These are phyloP conservation scores for Prunus padus DNA, from an alignment of 306 rosid genomes.

Conservation along the genomic window DNA sequence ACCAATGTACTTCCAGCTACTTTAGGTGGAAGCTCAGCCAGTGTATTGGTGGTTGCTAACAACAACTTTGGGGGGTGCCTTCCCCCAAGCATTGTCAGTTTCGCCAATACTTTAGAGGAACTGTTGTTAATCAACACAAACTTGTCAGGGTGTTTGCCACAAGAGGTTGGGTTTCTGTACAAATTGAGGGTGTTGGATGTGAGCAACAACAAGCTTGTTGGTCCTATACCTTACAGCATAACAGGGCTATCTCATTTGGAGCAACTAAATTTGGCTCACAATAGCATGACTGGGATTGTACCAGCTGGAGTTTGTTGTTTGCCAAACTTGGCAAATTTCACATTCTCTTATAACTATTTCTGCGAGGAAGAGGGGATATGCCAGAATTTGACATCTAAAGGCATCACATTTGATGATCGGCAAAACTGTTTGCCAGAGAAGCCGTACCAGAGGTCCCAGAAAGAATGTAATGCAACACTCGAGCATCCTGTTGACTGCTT, in stretches of 20 bases:
- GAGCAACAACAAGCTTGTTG: constrained; percentile 60
- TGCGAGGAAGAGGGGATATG: constrained; percentile 82
- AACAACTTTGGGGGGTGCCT: constrained; percentile 77
- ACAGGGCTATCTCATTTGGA: constrained; percentile 79
- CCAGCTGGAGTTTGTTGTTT: constrained; percentile 62
- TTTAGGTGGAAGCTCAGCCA: constrained; percentile 46
- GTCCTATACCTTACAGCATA: constrained; percentile 82
- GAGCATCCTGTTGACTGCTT: constrained; percentile 56
- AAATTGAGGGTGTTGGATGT: constrained; percentile 76
- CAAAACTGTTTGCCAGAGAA: constrained; percentile 70
- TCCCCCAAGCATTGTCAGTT: constrained; percentile 57
- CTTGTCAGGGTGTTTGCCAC: constrained; percentile 82
- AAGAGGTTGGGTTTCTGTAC: constrained; percentile 80
- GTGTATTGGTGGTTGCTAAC: constrained; percentile 77
- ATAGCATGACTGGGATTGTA: constrained; percentile 62
- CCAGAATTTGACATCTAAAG: constrained; percentile 52
- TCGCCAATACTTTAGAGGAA: constrained; percentile 70
- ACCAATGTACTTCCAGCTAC: constrained; percentile 44
- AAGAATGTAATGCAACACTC: constrained; percentile 48
- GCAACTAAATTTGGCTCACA: constrained; percentile 68
- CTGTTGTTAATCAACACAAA: constrained; percentile 61
- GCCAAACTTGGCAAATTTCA: constrained; percentile 69
- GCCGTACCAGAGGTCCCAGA: constrained; percentile 58
- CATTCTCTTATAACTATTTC: constrained; percentile 70
- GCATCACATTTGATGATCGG: constrained; percentile 50